A percentile compares a stretch with the other conserved stretches of the same genome.
phyloP scores from a whole-genome alignment of 768 basidiomycete species.

The Mycena capillaripes region DNA sequence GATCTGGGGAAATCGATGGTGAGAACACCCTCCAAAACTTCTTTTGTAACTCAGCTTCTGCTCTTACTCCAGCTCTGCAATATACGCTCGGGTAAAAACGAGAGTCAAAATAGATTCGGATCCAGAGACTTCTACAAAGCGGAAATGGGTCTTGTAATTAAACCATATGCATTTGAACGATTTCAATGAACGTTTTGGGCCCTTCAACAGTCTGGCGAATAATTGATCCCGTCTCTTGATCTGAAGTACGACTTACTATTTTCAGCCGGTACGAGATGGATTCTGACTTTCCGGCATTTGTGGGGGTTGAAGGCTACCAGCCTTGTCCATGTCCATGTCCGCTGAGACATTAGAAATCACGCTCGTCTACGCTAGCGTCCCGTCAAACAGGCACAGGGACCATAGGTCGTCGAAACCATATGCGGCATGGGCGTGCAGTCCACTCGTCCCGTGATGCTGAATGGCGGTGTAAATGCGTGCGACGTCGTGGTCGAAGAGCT shows the following conservation, averaged over 20 bases:
- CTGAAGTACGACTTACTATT: neutral
- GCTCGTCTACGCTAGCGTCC: slow-evolving; percentile 47
- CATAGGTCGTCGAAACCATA: slow-evolving; percentile 50
- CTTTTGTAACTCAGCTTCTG: too few relatives aligned
- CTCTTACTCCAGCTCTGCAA: too few relatives aligned
- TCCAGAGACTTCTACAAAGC: too few relatives aligned
- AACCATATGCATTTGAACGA: too few relatives aligned
- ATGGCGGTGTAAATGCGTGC: slow-evolving; percentile 54
- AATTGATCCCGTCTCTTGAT: too few relatives aligned
- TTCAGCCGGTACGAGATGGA: slow-evolving; percentile 43
- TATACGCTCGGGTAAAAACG: too few relatives aligned
- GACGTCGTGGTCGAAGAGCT: slow-evolving; percentile 40
- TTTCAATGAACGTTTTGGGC: too few relatives aligned
- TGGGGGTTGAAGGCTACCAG: slow-evolving; percentile 42
- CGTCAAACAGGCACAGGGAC: slow-evolving; percentile 54
- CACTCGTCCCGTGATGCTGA: slow-evolving; percentile 30
- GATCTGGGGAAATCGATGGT: too few relatives aligned
- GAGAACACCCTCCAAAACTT: too few relatives aligned
- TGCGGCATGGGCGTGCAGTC: slow-evolving; percentile 47
- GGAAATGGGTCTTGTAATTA: too few relatives aligned
- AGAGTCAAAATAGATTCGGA: too few relatives aligned
- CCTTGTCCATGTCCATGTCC: slow-evolving; percentile 13
- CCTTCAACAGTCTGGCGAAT: too few relatives aligned
- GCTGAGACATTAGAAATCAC: slow-evolving; percentile 53
- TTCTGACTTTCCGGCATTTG: slow-evolving; percentile 48